Base-by-base conservation (phyloP, 129 eudicot genomes). In the Artemisia annua region DNA sequence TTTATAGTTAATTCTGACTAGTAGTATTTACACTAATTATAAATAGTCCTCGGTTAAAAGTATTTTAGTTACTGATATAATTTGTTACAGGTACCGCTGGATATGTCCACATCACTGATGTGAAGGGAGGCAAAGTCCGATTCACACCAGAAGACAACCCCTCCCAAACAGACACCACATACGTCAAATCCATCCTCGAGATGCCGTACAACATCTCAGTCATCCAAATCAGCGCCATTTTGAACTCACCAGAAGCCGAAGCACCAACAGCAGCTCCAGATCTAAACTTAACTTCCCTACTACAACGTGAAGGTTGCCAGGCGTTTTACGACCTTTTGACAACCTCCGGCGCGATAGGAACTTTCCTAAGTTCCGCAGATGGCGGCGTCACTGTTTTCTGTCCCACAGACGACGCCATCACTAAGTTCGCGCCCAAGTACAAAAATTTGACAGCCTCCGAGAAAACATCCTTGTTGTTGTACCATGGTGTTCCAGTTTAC, bases 371-470 rank as follows among this genome's bases (percentile, higher is more conserved):
- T 14, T 70, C 60, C 19, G 80, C 81, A 0, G 86, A 84, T 28
- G 88, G 89, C 7, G 97, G 96, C 1, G 67, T 90, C 4, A 94
- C 97, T 1, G 88, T 90, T 15, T 94, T 94, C 16, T 94, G 97
- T 67, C 91, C 92, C 0, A 58, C 83, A 2, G 99, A 90, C 75
- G 85, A 71, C 0, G 88, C 80, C 1, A 39, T 95, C 1, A 57
- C 80, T 0, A 80, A 79, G 0, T 95, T 95, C 75, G 78, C 81
- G 81, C 95, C 97, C 1, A 87, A 87, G 57, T 95, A 81, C 84
- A 91, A 91, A 9, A 90, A 90, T 74, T 73, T 95, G 18, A 88
- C 96, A 1, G 78, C 75, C 10, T 85, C 80, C 2, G 90, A 78
- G 5, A 90, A 94, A 63, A 54, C 80, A 4, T 79, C 97, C 3